These are phyloP conservation scores for Pyrenochaeta sp. DNA, from an alignment of 2,329 filamentous ascomycete species.

Conservation along the genomic window DNA sequence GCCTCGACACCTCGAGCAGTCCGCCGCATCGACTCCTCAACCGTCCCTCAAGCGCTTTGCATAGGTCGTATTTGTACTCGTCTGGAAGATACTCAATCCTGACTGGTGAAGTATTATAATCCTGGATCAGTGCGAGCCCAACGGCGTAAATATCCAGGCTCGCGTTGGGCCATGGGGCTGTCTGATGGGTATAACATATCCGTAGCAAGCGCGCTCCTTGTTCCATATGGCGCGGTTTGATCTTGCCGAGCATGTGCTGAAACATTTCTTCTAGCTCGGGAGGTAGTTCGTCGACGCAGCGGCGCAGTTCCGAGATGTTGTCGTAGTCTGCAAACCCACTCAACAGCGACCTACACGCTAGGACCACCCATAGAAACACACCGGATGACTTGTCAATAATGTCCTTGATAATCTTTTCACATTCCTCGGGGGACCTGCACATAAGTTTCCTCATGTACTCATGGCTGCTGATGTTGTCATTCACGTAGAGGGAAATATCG, in stretches of 20 bases:
- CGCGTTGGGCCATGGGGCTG: too few species aligned
- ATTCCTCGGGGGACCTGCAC: neutral
- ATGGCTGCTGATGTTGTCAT: neutral
- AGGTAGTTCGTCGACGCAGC: conserved; percentile 13
- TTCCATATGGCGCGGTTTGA: conserved; percentile 1
- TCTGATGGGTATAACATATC: neutral
- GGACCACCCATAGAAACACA: conserved; percentile 23
- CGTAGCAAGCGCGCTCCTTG: neutral
- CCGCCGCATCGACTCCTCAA: neutral
- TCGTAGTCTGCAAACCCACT: conserved; percentile 13
- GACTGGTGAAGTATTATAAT: too few species aligned
- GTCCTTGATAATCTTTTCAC: neutral
- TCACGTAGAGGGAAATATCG: neutral
- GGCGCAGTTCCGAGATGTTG: conserved; percentile 7
- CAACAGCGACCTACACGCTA: conserved; percentile 14
- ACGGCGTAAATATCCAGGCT: too few species aligned
- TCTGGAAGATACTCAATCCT: too few species aligned
- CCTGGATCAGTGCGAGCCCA: too few species aligned
- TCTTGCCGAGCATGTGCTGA: conserved; percentile 8
- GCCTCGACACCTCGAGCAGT: neutral
- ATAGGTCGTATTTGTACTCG: neutral
- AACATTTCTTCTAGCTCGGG: conserved; percentile 19
- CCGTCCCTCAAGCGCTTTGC: neutral
- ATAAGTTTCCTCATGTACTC: neutral
- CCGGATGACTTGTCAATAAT: conserved; percentile 16